Evolutionary conservation across 352 stramenopile genomes (phyloP), one percentile per base, ranked within the genome.

Genomic region (Phytopythium helicoides): DNA sequence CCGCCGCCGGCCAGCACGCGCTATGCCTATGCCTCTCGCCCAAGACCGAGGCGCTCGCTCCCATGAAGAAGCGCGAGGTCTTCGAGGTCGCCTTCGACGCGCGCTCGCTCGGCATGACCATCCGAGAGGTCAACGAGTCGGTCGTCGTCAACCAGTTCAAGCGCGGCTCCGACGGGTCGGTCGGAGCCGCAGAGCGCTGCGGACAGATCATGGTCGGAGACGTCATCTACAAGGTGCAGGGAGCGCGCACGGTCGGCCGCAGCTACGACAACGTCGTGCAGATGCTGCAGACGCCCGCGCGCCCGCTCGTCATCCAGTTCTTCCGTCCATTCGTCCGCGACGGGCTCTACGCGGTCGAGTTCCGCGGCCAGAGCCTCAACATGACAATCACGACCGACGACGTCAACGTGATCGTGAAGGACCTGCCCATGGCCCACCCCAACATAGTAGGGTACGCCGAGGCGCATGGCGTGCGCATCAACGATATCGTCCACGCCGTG

Each of bases 311-410:
- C 34, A 88, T 94, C 56, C 81, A 94, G 58, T 94, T 91, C 54
- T 94, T 91, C 59, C 83, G 83, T 8, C 83, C 83, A 3, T 80
- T 89, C 47, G 58, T 64, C 33, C 83, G 83, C 36, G 77, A 94
- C n/a, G 83, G 83, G 3, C 67, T 94, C 36, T 90, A 87, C 52
- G 83, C 83, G 16, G 83, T 94, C 42, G 83, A 94, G 39, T 94
- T 94, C 64, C 81, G 81, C 22, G 76, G 71, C 7, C 19, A 81
- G 33, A 88, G 77, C 52, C 75, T 94, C 37, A 94, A 91, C 52
- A 89, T 94, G 76, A 94, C 83, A 1, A 92, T 94, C 61, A 92
- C 81, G 1, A 91, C 79, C 6, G 81, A 94, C 56, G 83, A 94
- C 50, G 66, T 80, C n/a, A 84, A 90, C 45, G 81, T 94, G 8